Conservation (phyloP, 345 rosid genomes). For the Lepidium didymum region DNA sequence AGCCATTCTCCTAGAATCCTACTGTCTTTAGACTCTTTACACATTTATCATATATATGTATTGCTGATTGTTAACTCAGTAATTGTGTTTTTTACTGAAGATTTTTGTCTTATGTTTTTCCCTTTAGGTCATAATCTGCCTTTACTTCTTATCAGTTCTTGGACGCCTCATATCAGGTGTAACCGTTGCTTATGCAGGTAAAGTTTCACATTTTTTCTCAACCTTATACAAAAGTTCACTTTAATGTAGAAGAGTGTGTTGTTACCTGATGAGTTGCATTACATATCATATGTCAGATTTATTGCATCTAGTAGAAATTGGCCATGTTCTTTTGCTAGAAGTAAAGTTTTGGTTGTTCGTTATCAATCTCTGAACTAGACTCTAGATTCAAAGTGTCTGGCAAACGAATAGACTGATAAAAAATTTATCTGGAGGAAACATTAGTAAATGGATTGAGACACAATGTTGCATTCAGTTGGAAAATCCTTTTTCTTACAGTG, state of each 20-base stretch:
- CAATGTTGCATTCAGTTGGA: not conserved
- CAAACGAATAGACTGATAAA: not conserved
- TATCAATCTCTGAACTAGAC: not conserved
- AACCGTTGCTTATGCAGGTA: conserved; percentile 92
- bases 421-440: not conserved
- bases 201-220: conserved; percentile 13
- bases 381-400: not conserved
- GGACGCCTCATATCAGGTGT: conserved; percentile 84
- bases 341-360: not conserved
- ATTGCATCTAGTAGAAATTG: not conserved
- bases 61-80: conserved; percentile 4
- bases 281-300: not conserved
- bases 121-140: conserved; percentile 69
- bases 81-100: not conserved
- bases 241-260: not conserved
- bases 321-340: not conserved
- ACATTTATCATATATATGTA: not conserved
- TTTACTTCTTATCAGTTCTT: conserved; percentile 61
- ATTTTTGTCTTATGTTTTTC: not conserved
- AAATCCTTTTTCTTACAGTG: conserved; percentile 1
- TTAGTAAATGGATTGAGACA: not conserved
- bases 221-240: not conserved
- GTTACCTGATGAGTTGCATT: not conserved
- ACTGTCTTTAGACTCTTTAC: not conserved
- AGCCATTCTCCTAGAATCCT: not conserved